Conservation (phyloP, 1,284 basidiomycete genomes). For the Cryptococcus sp. region DNA sequence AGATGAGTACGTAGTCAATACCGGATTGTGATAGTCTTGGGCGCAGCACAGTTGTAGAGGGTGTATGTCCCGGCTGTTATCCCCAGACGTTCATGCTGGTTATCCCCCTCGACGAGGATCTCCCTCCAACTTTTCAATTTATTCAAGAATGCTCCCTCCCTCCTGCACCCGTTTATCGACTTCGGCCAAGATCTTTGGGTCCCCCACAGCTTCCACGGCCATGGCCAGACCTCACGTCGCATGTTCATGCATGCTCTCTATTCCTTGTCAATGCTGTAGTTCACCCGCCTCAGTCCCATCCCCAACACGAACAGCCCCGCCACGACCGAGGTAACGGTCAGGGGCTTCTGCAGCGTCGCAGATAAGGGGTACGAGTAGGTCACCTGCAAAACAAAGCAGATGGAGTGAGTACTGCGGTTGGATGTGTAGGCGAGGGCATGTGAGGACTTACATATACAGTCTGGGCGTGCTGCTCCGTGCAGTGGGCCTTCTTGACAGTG, state of each 20-base stretch:
- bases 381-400: slow-evolving; percentile 56
- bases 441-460: slow-evolving; percentile 33
- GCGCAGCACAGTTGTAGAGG: too few species aligned
- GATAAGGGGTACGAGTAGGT: slow-evolving; percentile 73
- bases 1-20: too few species aligned
- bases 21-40: too few species aligned
- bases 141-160: too few species aligned
- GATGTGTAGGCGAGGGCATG: background rate
- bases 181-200: background rate
- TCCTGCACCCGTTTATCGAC: too few species aligned
- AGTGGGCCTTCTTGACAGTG: slow-evolving; percentile 65
- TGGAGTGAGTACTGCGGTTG: background rate
- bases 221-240: background rate
- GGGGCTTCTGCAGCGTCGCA: slow-evolving; percentile 77
- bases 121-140: too few species aligned
- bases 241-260: slow-evolving; percentile 8
- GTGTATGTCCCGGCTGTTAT: too few species aligned
- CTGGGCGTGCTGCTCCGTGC: slow-evolving; percentile 72
- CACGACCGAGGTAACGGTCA: slow-evolving; percentile 53
- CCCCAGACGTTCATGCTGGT: too few species aligned
- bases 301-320: slow-evolving; percentile 42
- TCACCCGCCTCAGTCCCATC: slow-evolving; percentile 43
- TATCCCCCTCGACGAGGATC: too few species aligned
- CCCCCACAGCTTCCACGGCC: background rate
- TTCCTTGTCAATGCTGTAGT: slow-evolving; percentile 43